Base-by-base conservation (phyloP, 148 eudicot species). In the Fagopyrum tataricum region DNA sequence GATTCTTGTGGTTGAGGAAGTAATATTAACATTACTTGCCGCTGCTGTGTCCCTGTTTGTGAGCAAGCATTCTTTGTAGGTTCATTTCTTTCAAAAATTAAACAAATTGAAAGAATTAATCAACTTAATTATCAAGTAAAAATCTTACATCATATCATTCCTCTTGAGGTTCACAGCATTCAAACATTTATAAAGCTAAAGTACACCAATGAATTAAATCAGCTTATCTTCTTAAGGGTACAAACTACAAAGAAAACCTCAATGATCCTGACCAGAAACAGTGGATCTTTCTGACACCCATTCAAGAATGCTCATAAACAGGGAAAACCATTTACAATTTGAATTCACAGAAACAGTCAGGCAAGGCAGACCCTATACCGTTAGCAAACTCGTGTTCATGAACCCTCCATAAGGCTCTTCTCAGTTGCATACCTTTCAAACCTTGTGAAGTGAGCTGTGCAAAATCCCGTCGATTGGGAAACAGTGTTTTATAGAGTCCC, bases 301-400 rank as follows among this genome's bases (percentile, higher is more conserved):
- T 61, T 61, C 40, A 61, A 61, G 41, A 31, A 31, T 17, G 23
- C 26, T 26, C 20, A 7, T 20, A 55, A 55, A 31, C 37, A 31
- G 37, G 37, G 37, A 31, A 31, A 31, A 10, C 12, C 67, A 39
- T 12, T 37, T 15, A 82, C 76, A 95, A 73, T 74, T 84, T 90
- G 72, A 86, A 87, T 69, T 90, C 94, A 78, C 99, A 96, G 79
- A 95, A 92, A 78, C 99, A 96, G 74, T 92, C 96, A 11, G 96
- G 92, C 79, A 92, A 84, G 72, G 96, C 97, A n/a, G 88, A 87
- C 42, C 99, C 99, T 70, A 84, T 81, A 2, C 99, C 97, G 85
- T 78, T 83, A 21, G 85, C 87, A 82, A 86, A 96, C 77, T 90
- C 96, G 74, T 88, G 90, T 71, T 77, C 82, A 71, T 92, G 99